phyloP scores from a whole-genome alignment of 495 filamentous ascomycete genomes.

The Peziza echinospora region DNA sequence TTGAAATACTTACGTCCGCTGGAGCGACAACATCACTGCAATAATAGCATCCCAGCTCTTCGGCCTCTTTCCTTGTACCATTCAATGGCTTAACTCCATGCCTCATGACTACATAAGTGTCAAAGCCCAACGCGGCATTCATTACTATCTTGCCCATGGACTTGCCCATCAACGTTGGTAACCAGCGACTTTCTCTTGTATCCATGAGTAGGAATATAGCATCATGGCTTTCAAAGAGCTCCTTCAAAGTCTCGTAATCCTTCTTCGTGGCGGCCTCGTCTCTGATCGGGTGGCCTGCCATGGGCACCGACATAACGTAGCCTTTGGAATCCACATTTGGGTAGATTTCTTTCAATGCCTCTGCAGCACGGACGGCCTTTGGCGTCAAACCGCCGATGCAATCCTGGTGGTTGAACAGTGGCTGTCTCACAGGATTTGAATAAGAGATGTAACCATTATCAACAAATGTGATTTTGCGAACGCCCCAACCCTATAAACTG shows the following conservation, averaged over 20 bases:
- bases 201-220: constrained; percentile 93
- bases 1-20: constrained; percentile 48
- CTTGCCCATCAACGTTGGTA: constrained; percentile 96
- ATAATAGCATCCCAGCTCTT: constrained; percentile 84
- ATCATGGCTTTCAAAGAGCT: constrained; percentile 69
- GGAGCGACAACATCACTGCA: constrained; percentile 96
- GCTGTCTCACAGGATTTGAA: constrained; percentile 93
- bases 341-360: constrained; percentile 66
- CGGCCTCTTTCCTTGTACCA: constrained; percentile 22
- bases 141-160: constrained; percentile 79
- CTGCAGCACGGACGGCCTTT: constrained; percentile 66
- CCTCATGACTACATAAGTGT: constrained; percentile 91
- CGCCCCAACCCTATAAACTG: constrained; percentile 97
- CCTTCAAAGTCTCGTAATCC: constrained; percentile 54
- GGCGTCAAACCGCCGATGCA: constrained; percentile 65
- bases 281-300: constrained; percentile 74
- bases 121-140: constrained; percentile 90
- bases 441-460: constrained; percentile 88
- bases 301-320: constrained; percentile 65
- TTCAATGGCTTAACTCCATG: constrained; percentile 41
- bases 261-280: constrained; percentile 41
- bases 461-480: constrained; percentile 88
- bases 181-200: constrained; percentile 79
- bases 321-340: constrained; percentile 69
- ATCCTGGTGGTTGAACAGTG: constrained; percentile 73